Conservation (phyloP, 495 filamentous ascomycete species). For the Filosporella fistucella region DNA sequence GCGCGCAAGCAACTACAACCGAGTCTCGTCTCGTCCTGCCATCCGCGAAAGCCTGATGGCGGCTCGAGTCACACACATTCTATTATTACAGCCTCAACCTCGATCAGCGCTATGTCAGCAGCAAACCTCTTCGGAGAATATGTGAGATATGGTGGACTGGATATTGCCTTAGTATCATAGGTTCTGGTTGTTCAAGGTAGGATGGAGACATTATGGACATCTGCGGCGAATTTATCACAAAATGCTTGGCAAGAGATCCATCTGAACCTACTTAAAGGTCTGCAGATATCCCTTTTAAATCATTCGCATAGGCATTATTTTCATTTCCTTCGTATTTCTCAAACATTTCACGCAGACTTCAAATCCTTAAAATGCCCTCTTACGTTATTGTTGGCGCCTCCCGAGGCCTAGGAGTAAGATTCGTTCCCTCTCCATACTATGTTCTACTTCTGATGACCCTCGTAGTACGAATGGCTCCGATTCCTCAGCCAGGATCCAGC, state of each 20-base stretch:
- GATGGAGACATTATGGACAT: neutral
- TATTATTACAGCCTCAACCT: too few relatives aligned
- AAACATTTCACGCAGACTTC: neutral
- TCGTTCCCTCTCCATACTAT: constrained; percentile 9
- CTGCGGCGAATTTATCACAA: neutral
- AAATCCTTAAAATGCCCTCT: constrained; percentile 24
- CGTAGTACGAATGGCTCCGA: constrained; percentile 31
- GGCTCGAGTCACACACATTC: too few relatives aligned
- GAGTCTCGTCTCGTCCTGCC: constrained; percentile 5
- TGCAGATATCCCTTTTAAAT: neutral
- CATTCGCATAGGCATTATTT: neutral
- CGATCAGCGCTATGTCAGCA: too few relatives aligned
- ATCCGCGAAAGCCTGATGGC: neutral
- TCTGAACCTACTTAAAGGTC: neutral
- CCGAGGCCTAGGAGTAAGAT: constrained; percentile 30
- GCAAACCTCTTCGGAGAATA: too few relatives aligned
- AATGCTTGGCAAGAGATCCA: neutral
- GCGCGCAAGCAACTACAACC: constrained; percentile 1
- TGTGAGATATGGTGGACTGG: too few relatives aligned
- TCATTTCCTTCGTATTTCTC: neutral
- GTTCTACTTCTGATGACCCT: neutral
- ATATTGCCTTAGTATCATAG: neutral
- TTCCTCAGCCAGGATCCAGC: constrained; percentile 22
- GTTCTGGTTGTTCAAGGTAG: neutral
- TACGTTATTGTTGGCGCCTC: constrained; percentile 35